Evolutionary conservation across 352 stramenopile genomes (phyloP).

Genomic region (Pythium brachiatum): DNA sequence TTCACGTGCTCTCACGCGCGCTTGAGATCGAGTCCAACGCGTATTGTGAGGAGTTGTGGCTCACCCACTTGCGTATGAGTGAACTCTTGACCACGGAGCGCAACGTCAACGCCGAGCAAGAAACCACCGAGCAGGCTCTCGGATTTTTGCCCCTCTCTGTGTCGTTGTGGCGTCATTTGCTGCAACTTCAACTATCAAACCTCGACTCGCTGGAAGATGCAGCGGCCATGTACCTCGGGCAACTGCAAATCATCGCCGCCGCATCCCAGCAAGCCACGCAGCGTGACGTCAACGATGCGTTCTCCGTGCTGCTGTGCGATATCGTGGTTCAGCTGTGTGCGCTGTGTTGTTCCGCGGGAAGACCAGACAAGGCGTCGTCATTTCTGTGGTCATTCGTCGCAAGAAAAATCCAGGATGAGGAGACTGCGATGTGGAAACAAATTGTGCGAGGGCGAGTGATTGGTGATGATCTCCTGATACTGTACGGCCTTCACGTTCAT

Average conservation of each 20-base stretch:
- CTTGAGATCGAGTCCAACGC: slow-evolving; percentile 39
- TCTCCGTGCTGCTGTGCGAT: slow-evolving; percentile 26
- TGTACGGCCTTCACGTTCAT: slow-evolving; percentile 17
- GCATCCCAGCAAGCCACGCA: slow-evolving; percentile 10
- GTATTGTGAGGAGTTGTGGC: slow-evolving; percentile 36
- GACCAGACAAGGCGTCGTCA: background rate
- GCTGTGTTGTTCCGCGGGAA: slow-evolving; percentile 4
- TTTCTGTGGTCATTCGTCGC: slow-evolving; percentile 16
- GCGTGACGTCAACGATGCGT: slow-evolving; percentile 12
- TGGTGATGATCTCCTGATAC: slow-evolving; percentile 20
- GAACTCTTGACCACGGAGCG: slow-evolving; percentile 11
- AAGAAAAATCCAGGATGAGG: background rate
- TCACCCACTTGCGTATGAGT: slow-evolving; percentile 33
- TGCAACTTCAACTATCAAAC: slow-evolving; percentile 8
- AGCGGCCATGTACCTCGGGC: background rate
- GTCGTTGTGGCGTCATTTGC: slow-evolving; percentile 31
- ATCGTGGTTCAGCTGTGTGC: slow-evolving; percentile 21
- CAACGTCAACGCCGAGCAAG: slow-evolving; percentile 24
- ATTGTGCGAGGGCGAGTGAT: slow-evolving; percentile 17
- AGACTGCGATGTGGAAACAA: background rate
- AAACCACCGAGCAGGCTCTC: slow-evolving; percentile 34
- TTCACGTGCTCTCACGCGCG: slow-evolving; percentile 32
- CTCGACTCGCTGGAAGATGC: slow-evolving; percentile 6
- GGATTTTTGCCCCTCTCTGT: slow-evolving; percentile 30
- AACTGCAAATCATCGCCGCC: slow-evolving; percentile 8